Evolutionary conservation across 2,329 filamentous ascomycete genomes (phyloP).

Genomic region (Penicillium sp.): DNA sequence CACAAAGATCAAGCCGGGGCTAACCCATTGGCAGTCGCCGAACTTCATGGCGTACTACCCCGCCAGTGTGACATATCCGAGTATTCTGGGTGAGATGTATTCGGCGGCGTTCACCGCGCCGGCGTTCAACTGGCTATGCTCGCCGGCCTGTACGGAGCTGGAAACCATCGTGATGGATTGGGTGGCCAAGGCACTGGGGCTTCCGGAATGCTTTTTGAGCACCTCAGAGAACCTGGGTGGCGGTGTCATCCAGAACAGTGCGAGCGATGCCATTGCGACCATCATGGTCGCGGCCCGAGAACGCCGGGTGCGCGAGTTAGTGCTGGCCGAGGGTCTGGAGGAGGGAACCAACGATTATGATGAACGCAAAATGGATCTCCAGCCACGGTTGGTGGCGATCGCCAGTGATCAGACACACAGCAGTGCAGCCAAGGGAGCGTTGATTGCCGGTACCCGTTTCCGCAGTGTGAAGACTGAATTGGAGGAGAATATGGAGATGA

Average conservation of each 20-base stretch:
- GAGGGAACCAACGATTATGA: conserved; percentile 60
- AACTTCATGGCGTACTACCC: conserved; percentile 98
- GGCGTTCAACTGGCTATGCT: conserved; percentile 97
- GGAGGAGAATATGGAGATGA: conserved; percentile 69
- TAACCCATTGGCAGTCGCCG: conserved; percentile 93
- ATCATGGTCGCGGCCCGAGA: conserved; percentile 86
- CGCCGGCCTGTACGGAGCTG: conserved; percentile 85
- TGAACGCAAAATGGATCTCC: conserved; percentile 65
- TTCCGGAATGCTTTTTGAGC: conserved; percentile 74
- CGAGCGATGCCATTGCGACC: conserved; percentile 83
- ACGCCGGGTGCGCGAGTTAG: conserved; percentile 66
- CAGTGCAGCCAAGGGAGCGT: conserved; percentile 81
- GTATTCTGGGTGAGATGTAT: conserved; percentile 91
- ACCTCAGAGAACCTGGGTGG: conserved; percentile 67
- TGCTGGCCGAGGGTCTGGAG: conserved; percentile 49
- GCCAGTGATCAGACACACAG: conserved; percentile 79
- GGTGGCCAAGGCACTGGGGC: conserved; percentile 72
- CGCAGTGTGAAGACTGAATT: conserved; percentile 64
- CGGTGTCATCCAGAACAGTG: conserved; percentile 91
- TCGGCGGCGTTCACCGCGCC: conserved; percentile 83
- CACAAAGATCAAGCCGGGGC: conserved; percentile 80
- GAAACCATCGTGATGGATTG: conserved; percentile 93
- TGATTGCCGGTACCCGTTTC: conserved; percentile 82
- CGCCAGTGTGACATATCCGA: conserved; percentile 74
- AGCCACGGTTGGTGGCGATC: conserved; percentile 74